phyloP scores from a whole-genome alignment of 2,329 filamentous ascomycete genomes.

The Penicillium hordei region DNA sequence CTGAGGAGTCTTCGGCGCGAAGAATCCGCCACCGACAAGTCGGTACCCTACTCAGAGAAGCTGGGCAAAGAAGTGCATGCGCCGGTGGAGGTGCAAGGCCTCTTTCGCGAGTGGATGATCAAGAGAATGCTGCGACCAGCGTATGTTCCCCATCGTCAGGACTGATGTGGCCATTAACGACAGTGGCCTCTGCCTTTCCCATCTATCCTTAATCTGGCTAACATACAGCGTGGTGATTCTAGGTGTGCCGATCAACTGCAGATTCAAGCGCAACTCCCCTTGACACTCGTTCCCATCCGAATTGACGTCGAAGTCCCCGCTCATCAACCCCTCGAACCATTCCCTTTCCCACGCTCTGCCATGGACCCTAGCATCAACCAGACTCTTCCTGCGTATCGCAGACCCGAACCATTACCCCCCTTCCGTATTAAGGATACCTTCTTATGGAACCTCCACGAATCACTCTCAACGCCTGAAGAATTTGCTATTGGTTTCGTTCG shows the following conservation, averaged over 20 bases:
- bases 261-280: constrained; percentile 71
- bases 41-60: constrained; percentile 66
- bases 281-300: constrained; percentile 90
- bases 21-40: constrained; percentile 64
- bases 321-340: constrained; percentile 53
- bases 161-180: constrained; percentile 1
- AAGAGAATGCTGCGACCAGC: constrained; percentile 57
- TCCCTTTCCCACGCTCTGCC: constrained; percentile 45
- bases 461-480: constrained; percentile 88
- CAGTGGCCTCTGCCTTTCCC: constrained; percentile 6
- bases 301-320: constrained; percentile 91
- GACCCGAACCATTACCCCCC: constrained; percentile 74
- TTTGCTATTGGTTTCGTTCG: constrained; percentile 90
- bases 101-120: constrained; percentile 95
- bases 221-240: constrained; percentile 12
- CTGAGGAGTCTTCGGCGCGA: constrained; percentile 79
- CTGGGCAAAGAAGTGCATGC: constrained; percentile 76
- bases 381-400: constrained; percentile 73
- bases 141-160: constrained; percentile 32
- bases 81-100: constrained; percentile 82
- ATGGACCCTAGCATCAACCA: constrained; percentile 56
- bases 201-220: constrained; percentile 10
- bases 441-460: constrained; percentile 95
- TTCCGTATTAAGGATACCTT: constrained; percentile 95
- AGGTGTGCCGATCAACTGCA: constrained; percentile 60